Conservation (phyloP, 192 early-diverging fungal species). For the Coemansia sp. region DNA sequence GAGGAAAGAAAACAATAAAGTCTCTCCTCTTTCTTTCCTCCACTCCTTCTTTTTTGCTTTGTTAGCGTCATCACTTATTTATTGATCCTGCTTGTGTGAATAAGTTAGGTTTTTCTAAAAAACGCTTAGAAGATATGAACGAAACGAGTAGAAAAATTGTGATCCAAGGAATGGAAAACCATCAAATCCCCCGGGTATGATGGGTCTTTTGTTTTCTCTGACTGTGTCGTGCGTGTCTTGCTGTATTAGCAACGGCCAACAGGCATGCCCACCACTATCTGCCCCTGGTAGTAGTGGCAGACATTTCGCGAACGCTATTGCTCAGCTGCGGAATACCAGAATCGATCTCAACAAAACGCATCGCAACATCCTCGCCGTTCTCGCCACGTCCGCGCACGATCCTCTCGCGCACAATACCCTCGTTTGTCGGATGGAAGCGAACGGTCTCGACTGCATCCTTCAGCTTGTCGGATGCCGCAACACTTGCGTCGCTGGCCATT, state of each 20-base stretch:
- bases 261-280: too few relatives aligned
- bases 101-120: too few relatives aligned
- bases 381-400: background rate
- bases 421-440: conserved; percentile 22
- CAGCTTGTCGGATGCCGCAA: conserved; percentile 15
- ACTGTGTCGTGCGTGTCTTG: background rate
- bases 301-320: background rate
- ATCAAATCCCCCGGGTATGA: background rate
- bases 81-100: too few relatives aligned
- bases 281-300: background rate
- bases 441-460: conserved; percentile 12
- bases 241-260: background rate
- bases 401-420: conserved; percentile 16
- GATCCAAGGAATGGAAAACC: too few relatives aligned
- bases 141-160: too few relatives aligned
- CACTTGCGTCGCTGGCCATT: conserved; percentile 31
- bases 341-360: conserved; percentile 35
- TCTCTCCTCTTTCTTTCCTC: too few relatives aligned
- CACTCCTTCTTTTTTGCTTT: too few relatives aligned
- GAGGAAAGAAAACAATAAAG: too few relatives aligned
- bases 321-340: conserved; percentile 42
- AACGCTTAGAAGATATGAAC: too few relatives aligned
- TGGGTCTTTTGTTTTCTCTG: background rate
- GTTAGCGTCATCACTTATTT: too few relatives aligned
- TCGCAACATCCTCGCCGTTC: conserved; percentile 4